Evolutionary conservation across 2,329 filamentous ascomycete species (phyloP), one percentile per base, ranked within the genome.

Genomic region (Gaeumannomyces sp.): DNA sequence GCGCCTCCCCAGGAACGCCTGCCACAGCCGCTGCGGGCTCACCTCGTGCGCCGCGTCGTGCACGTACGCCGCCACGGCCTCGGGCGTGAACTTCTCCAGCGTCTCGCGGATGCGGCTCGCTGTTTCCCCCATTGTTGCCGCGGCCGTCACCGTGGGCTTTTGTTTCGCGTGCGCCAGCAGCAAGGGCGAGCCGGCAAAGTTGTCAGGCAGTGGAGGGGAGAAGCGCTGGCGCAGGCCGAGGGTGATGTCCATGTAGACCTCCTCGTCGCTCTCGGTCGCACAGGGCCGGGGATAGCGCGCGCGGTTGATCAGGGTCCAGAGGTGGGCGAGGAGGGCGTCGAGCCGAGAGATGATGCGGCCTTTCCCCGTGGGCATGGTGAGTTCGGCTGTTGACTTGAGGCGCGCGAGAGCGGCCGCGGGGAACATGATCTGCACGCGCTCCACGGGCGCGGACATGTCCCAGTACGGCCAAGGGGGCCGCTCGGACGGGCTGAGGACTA

Each of bases 21-120:
- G 76, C 81, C 80, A 83, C 22, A 83, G 66, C 7, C 81, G 73
- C 70, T 83, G 80, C 0, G 81, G 80, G 14, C 75, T 75, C 14
- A 74, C 67, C 68, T 83, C 80, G 64, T 77, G 72, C 3, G 78
- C 77, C 13, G 74, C 73, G 61, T 80, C 77, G 64, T 82, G 77
- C 3, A 83, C 69, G 45, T 77, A 70, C 4, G 77, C 75, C 0
- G 72, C 74, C 2, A 83, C 69, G 0, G 74, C 73, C 5, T 73
- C 72, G 0, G 74, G 71, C 0, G 75, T 77, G 65, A 81, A 81
- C 1, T 29, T 69, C 4, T 68, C 64, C 59, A 81, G 68, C 10
- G 71, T 76, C 1, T 67, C 25, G 3, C 79, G 72, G 28, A 83
- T 77, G 19, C 64, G 59, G 8, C 69, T 65, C 3, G 77, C 76